Evolutionary conservation across 2,329 filamentous ascomycete species (phyloP), one percentile per base, ranked within the genome.

Genomic region (Colletotrichum acutatum): DNA sequence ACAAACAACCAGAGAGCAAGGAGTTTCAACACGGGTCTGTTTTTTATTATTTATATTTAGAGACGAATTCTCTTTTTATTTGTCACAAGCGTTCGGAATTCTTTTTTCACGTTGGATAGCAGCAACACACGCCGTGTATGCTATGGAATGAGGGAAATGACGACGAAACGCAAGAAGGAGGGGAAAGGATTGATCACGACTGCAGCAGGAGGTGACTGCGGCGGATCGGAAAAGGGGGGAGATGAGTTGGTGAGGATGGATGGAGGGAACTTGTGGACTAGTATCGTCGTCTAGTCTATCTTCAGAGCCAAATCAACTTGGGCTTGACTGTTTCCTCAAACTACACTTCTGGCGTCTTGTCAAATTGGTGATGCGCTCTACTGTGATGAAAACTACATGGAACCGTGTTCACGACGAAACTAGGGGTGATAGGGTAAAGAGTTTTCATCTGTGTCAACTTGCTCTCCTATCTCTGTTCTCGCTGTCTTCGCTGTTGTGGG

Each of bases 11-110:
- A 63, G 70, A 66, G 56, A 68, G 53, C 62, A 63, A 66, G 62
- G 71, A 71, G 69, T 71, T 74, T 72, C 67, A 74, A 74, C 67
- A 74, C 67, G 59, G 63, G 71, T 74, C 52, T 71, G 52, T n/a
- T 64, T 64, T 37, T 34, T 34, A 22, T 53, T 56, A 24, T 34
- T 34, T 34, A 34, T 58, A 60, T 6, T 58, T 37, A 68, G 34
- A 72, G 46, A 74, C 12, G 54, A 16, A 19, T 24, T 61, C 26
- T 22, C n/a, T 37, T 54, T 46, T 42, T 71, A 56, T 66, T 26
- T 60, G 28, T 24, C n/a, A 52, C 61, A 49, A 49, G 42, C 19
- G 30, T 37, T 67, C 19, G 16, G 26, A 28, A 52, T 24, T 67
- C 60, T 61, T 37, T 67, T 62, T 67, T 37, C 60, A 28, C 61